Evolutionary conservation across 176 grass and related monocot species (phyloP).

Genomic region (Carex myosuroides): DNA sequence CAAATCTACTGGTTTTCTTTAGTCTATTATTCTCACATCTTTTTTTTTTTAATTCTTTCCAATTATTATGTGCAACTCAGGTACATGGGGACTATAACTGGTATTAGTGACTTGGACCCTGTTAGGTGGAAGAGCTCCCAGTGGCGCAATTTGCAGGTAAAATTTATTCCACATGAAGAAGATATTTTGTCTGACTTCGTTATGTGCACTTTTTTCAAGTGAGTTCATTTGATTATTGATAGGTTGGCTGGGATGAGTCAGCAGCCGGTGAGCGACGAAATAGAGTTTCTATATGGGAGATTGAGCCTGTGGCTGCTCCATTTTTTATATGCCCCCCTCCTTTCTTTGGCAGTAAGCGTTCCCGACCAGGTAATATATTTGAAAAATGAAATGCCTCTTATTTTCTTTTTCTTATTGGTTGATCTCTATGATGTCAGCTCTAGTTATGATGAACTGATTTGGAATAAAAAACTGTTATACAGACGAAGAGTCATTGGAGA

Average conservation of each 20-base stretch:
- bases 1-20: background rate
- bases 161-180: background rate
- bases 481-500: conserved; percentile 85
- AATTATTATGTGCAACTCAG: conserved; percentile 27
- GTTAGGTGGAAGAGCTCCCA: conserved; percentile 99
- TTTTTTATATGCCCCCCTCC: conserved; percentile 97
- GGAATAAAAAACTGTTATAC: conserved; percentile 10
- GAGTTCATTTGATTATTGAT: conserved; percentile 14
- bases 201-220: conserved; percentile 6
- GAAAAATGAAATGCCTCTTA: background rate
- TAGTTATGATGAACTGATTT: conserved; percentile 13
- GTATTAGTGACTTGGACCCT: conserved; percentile 90
- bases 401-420: background rate
- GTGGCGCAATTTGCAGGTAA: conserved; percentile 94
- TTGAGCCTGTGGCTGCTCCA: conserved; percentile 79
- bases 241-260: conserved; percentile 99
- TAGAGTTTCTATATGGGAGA: conserved; percentile 97
- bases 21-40: background rate
- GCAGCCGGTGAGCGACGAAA: conserved; percentile 83
- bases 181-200: background rate
- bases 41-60: background rate
- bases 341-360: conserved; percentile 79
- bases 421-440: background rate
- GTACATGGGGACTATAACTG: conserved; percentile 99
- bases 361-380: conserved; percentile 50